Percentiles rank a stretch among this genome's conserved stretches.
These are phyloP conservation scores for Dactylonectria estremocensis DNA, from an alignment of 2,329 filamentous ascomycete genomes.

Conservation along the genomic window DNA sequence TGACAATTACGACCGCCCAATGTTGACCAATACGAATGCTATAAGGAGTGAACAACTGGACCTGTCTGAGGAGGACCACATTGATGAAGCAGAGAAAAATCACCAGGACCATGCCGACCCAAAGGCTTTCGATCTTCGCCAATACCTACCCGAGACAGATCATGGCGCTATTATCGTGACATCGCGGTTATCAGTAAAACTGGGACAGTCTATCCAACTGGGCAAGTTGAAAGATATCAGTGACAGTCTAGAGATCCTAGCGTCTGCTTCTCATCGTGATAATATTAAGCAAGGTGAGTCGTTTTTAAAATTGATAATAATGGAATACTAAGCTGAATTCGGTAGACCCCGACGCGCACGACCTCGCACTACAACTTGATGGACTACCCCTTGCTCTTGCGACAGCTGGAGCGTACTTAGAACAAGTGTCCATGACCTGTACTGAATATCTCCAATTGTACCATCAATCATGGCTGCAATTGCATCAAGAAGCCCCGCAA, in stretches of 20 bases:
- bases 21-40: not conserved
- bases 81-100: not conserved
- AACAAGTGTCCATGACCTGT: conserved; percentile 53
- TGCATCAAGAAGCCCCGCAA: conserved; percentile 50
- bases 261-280: not conserved
- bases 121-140: not conserved
- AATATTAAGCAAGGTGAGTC: not conserved
- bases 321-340: not conserved
- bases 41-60: not conserved
- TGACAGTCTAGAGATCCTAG: not conserved
- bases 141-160: not conserved
- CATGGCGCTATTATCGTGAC: not conserved
- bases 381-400: conserved; percentile 64
- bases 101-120: not conserved
- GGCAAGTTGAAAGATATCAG: not conserved
- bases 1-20: conserved; percentile 21
- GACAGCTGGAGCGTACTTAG: conserved; percentile 61
- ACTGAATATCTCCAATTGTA: conserved; percentile 59
- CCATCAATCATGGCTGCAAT: conserved; percentile 53
- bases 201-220: not conserved
- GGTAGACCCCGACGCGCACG: not conserved
- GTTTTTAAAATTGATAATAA: not conserved
- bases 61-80: not conserved
- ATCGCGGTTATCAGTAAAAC: not conserved
- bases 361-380: conserved; percentile 4